These are phyloP conservation scores for Microstegium vimineum DNA, from an alignment of 176 grass and related monocot species.

Conservation along the genomic window DNA sequence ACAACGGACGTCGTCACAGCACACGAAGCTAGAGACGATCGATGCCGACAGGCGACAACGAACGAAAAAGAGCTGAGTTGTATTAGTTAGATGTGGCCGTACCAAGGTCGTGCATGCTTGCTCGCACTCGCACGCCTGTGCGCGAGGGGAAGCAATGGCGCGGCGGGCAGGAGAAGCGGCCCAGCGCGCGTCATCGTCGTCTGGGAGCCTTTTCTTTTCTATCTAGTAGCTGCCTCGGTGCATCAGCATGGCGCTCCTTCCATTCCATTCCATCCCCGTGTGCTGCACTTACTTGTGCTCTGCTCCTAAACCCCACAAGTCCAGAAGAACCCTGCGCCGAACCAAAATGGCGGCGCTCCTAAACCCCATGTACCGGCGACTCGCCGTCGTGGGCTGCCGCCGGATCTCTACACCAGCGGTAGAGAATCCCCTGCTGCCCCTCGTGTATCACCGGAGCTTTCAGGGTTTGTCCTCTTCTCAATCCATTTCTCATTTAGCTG, in stretches of 20 bases:
- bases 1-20: no score
- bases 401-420: not conserved
- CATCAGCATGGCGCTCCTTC: no score
- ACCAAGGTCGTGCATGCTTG: not conserved
- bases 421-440: not conserved
- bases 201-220: no score
- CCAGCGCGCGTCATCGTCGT: no score
- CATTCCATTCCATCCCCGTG: no score
- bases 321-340: not conserved
- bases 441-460: not conserved
- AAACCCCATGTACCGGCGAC: constrained; percentile 22
- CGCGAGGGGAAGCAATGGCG: constrained; percentile 33
- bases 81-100: not conserved
- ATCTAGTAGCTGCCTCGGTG: no score
- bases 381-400: constrained; percentile 6
- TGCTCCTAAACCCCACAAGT: no score
- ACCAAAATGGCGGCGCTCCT: constrained; percentile 27
- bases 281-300: no score
- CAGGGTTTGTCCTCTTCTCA: constrained; percentile 1
- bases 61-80: not conserved
- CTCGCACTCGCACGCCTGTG: not conserved
- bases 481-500: not conserved
- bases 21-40: no score
- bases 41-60: not conserved
- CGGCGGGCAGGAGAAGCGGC: no score